Evolutionary conservation across 495 filamentous ascomycete species (phyloP).

Genomic region (Mytilinidion resinicola): DNA sequence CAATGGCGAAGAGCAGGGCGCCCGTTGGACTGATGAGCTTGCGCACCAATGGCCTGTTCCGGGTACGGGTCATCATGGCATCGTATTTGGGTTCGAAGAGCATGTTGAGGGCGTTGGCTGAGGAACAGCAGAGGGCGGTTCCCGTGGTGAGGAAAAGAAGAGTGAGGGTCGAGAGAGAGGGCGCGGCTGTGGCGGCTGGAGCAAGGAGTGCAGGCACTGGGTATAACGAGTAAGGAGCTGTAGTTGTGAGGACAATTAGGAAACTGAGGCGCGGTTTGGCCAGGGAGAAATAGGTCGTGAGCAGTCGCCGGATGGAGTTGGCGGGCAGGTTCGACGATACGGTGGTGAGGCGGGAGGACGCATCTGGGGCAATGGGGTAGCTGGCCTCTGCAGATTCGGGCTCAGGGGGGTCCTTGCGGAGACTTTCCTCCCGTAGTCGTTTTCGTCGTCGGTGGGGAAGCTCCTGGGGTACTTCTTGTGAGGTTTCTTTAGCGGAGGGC

Average conservation of each 20-base stretch:
- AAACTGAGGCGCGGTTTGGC: constrained; percentile 92
- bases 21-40: constrained; percentile 66
- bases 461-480: constrained; percentile 17
- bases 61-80: constrained; percentile 84
- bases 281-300: constrained; percentile 84
- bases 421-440: constrained; percentile 22
- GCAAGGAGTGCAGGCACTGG: constrained; percentile 73
- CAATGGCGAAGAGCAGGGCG: constrained; percentile 73
- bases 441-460: constrained; percentile 36
- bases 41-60: constrained; percentile 82
- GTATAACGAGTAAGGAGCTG: constrained; percentile 86
- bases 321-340: constrained; percentile 61
- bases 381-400: constrained; percentile 8
- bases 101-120: constrained; percentile 96
- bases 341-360: constrained; percentile 71
- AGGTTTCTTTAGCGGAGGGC: background rate
- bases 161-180: constrained; percentile 82
- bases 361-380: constrained; percentile 63
- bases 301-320: constrained; percentile 62
- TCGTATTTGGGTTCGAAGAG: constrained; percentile 86
- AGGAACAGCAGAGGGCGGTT: constrained; percentile 76
- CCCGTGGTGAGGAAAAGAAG: constrained; percentile 87
- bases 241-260: constrained; percentile 84
- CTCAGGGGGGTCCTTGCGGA: no score
- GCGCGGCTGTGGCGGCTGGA: constrained; percentile 62